Percentiles rank a stretch among this genome's conserved stretches.
Conservation (phyloP, 257 asterid genomes). For the Dorcoceras hygrometricum region DNA sequence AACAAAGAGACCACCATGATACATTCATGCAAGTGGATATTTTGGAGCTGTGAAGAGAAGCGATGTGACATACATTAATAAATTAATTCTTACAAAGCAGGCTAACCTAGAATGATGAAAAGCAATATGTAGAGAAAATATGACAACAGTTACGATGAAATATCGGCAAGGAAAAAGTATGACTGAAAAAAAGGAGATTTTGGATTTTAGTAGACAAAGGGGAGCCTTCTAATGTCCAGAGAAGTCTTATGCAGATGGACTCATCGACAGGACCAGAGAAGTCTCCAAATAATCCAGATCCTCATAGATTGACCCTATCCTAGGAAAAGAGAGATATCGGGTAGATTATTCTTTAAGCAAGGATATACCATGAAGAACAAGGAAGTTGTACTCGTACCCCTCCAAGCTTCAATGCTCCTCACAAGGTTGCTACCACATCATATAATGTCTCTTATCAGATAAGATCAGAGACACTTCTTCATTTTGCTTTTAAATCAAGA, state of each 20-base stretch:
- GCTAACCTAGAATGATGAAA: not conserved
- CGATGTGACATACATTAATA: not conserved
- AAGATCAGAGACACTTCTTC: too few species aligned
- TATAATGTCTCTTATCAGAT: too few species aligned
- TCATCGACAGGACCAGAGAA: not conserved
- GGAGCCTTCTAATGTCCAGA: not conserved
- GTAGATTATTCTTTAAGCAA: too few species aligned
- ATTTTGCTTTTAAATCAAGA: too few species aligned
- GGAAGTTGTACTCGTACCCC: too few species aligned
- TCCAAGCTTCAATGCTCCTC: too few species aligned
- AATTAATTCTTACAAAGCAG: conserved; percentile 9
- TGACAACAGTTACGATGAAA: not conserved
- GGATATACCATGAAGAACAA: too few species aligned
- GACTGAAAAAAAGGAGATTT: not conserved
- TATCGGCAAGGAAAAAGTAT: too few species aligned
- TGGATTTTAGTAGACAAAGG: not conserved
- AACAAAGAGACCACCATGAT: conserved; percentile 14
- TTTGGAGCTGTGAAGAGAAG: not conserved
- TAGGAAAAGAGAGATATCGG: too few species aligned
- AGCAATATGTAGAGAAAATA: conserved; percentile 5
- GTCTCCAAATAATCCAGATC: not conserved
- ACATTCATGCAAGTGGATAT: conserved; percentile 13
- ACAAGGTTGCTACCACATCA: too few species aligned
- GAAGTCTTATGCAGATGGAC: not conserved
- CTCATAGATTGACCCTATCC: not conserved